Conservation (phyloP, 23 red algal genomes). For the Gracilaria vermiculophylla region DNA sequence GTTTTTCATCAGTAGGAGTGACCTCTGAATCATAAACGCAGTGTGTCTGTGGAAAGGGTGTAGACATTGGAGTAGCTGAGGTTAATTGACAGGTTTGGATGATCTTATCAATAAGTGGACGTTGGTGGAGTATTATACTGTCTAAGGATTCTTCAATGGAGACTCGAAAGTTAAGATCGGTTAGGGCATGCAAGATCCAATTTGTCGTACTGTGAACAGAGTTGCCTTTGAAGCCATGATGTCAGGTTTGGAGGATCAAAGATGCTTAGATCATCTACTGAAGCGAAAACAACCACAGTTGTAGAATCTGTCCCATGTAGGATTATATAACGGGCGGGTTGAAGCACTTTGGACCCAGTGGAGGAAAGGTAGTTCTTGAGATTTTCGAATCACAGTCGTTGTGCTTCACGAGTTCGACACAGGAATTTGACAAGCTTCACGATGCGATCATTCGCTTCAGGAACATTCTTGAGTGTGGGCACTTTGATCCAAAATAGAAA, state of each 20-base stretch:
- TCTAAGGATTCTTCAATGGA: neutral
- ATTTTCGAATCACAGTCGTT: slow-evolving; percentile 3
- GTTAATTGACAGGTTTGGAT: too few species aligned
- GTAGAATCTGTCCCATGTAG: too few species aligned
- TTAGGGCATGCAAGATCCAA: neutral
- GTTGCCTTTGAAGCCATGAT: too few species aligned
- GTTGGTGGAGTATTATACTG: neutral
- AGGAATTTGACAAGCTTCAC: slow-evolving; percentile 17
- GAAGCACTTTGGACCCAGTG: neutral
- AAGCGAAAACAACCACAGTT: neutral
- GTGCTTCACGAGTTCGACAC: slow-evolving; percentile 3
- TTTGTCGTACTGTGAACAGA: neutral
- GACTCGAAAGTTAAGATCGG: neutral
- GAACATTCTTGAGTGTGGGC: neutral
- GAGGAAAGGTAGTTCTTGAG: neutral
- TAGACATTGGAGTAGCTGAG: too few species aligned
- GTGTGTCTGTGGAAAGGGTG: too few species aligned
- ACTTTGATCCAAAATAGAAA: neutral
- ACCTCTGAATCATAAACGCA: too few species aligned
- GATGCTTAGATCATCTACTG: neutral
- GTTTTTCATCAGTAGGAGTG: too few species aligned
- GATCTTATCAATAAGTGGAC: neutral
- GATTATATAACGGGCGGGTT: neutral
- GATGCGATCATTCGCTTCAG: neutral
- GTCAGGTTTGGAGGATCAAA: neutral